A percentile compares a stretch with the other conserved stretches of the same genome.
These are phyloP conservation scores for Luzula sylvatica DNA, from an alignment of 176 grass and related monocot genomes.

Conservation along the genomic window DNA sequence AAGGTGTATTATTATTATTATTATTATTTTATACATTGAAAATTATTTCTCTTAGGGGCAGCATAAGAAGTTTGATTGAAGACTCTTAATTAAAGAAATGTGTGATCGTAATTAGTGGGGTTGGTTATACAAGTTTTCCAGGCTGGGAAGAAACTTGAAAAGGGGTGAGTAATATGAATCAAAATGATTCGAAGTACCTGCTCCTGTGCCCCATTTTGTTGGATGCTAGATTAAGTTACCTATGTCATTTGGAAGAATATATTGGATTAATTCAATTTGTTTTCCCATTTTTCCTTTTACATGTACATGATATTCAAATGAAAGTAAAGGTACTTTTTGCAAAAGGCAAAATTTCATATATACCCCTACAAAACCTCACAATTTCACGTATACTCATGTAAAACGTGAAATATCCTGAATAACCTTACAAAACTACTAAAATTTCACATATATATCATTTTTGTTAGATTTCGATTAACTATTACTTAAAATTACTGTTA, in stretches of 20 bases:
- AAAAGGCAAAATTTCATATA: no score
- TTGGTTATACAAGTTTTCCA: constrained; percentile 12
- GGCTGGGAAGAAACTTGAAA: constrained; percentile 24
- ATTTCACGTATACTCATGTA: no score
- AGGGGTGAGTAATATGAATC: constrained; percentile 29
- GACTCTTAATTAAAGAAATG: not conserved
- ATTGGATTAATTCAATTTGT: not conserved
- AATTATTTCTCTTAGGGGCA: not conserved
- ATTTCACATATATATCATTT: no score
- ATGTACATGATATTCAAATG: no score
- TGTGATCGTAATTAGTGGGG: constrained; percentile 29
- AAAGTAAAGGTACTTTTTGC: no score
- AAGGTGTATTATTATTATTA: no score
- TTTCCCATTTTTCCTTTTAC: no score
- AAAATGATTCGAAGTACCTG: constrained; percentile 30
- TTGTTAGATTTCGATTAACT: no score
- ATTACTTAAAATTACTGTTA: no score
- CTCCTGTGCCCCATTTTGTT: constrained; percentile 36
- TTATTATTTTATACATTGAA: not conserved
- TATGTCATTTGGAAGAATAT: constrained; percentile 22
- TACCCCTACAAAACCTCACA: no score
- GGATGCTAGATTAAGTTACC: constrained; percentile 33
- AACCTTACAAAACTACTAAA: no score
- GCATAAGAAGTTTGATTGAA: constrained; percentile 19
- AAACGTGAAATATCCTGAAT: no score